Percentiles rank a stretch among this genome's conserved stretches.
Evolutionary conservation across 2,329 filamentous ascomycete genomes (phyloP).

Genomic region (Colletotrichum lupini): DNA sequence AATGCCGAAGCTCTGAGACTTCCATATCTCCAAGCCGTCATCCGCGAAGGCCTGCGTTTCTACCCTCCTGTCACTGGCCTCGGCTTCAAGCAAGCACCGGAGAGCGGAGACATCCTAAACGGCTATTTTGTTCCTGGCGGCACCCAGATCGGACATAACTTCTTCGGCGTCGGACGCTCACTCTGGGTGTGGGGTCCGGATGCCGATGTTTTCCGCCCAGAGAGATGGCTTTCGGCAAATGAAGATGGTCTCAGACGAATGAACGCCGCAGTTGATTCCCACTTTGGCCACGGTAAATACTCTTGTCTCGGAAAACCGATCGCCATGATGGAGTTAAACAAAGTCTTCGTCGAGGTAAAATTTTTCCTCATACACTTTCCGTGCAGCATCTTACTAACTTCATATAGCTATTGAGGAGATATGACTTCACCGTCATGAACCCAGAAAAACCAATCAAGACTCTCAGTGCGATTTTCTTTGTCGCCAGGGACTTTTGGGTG

Average conservation of each 20-base stretch:
- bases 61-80: constrained; percentile 64
- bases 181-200: constrained; percentile 65
- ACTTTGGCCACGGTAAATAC: constrained; percentile 59
- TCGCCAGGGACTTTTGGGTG: constrained; percentile 50
- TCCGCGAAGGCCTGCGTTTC: constrained; percentile 67
- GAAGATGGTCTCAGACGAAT: constrained; percentile 47
- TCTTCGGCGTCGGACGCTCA: constrained; percentile 64
- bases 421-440: constrained; percentile 48
- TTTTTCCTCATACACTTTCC: too few relatives aligned
- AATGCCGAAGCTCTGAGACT: constrained; percentile 61
- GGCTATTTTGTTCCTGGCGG: constrained; percentile 63
- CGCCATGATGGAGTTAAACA: constrained; percentile 60
- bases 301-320: constrained; percentile 59
- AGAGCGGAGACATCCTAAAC: constrained; percentile 62
- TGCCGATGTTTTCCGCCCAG: constrained; percentile 65
- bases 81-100: constrained; percentile 64
- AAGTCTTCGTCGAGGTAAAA: constrained; percentile 55
- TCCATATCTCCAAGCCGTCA: constrained; percentile 66
- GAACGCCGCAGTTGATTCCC: constrained; percentile 50
- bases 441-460: constrained; percentile 46
- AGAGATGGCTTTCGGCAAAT: constrained; percentile 61
- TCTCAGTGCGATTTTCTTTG: constrained; percentile 46
- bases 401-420: constrained; percentile 40
- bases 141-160: constrained; percentile 64
- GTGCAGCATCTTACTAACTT: not conserved